These are phyloP conservation scores for Botrytis aclada DNA, from an alignment of 2,329 filamentous ascomycete genomes.

Conservation along the genomic window DNA sequence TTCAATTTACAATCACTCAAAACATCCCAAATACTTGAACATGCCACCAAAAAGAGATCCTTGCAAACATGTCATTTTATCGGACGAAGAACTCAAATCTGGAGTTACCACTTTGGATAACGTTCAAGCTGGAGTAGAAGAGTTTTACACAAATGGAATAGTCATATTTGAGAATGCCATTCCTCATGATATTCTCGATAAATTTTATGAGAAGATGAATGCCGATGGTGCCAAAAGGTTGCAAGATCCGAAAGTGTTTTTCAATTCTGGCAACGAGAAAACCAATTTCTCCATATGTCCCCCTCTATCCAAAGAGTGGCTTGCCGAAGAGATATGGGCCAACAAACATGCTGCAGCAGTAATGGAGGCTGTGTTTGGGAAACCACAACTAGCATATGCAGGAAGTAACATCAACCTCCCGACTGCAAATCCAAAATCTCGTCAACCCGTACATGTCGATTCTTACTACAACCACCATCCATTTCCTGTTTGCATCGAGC, in stretches of 20 bases:
- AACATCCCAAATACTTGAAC: neutral
- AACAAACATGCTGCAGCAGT: constrained; percentile 40
- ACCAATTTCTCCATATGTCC: constrained; percentile 44
- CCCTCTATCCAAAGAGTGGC: constrained; percentile 37
- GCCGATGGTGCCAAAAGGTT: neutral
- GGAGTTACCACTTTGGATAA: constrained; percentile 5
- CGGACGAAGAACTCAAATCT: constrained; percentile 5
- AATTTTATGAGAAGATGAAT: constrained; percentile 10
- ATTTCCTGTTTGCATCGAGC: constrained; percentile 47
- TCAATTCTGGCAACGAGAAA: constrained; percentile 48
- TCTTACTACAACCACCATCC: constrained; percentile 54
- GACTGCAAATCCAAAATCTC: constrained; percentile 36
- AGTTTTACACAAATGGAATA: constrained; percentile 15
- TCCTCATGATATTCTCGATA: constrained; percentile 9
- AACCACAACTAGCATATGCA: constrained; percentile 38
- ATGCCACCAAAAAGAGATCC: neutral
- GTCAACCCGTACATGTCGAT: constrained; percentile 57
- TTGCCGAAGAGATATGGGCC: constrained; percentile 41
- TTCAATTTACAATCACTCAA: neutral
- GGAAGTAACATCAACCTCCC: constrained; percentile 36
- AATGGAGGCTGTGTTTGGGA: constrained; percentile 38
- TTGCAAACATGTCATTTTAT: constrained; percentile 4
- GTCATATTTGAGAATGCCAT: constrained; percentile 18
- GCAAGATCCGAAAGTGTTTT: constrained; percentile 4
- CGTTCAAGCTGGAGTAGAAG: constrained; percentile 14